Evolutionary conservation across 495 filamentous ascomycete genomes (phyloP).

Genomic region (Thermothielavioides terrestris): DNA sequence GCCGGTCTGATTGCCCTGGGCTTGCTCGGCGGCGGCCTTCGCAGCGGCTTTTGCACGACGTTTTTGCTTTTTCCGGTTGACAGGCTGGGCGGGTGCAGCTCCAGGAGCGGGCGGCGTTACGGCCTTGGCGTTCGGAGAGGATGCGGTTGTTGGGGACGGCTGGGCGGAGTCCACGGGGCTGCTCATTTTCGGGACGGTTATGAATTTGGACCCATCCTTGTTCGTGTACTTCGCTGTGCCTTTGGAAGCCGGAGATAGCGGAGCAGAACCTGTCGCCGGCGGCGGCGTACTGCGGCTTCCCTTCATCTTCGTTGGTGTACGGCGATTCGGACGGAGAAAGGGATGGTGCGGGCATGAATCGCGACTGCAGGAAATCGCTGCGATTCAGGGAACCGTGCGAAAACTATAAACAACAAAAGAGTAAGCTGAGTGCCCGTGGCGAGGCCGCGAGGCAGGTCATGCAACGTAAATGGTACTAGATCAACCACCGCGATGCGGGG

Average conservation of each 20-base stretch:
- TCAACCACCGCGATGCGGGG: neutral
- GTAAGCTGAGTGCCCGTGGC: slow-evolving; percentile 7
- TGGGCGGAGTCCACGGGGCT: slow-evolving; percentile 44
- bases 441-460: neutral
- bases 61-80: slow-evolving; percentile 93
- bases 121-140: slow-evolving; percentile 23
- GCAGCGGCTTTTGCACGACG: slow-evolving; percentile 70
- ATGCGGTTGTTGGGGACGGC: slow-evolving; percentile 36
- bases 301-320: slow-evolving; percentile 40
- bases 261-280: slow-evolving; percentile 24
- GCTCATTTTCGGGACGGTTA: slow-evolving; percentile 53
- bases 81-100: slow-evolving; percentile 35
- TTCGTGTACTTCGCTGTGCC: slow-evolving; percentile 51
- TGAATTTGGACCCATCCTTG: slow-evolving; percentile 61
- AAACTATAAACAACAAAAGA: slow-evolving; percentile 1
- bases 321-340: slow-evolving; percentile 17
- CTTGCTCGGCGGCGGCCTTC: slow-evolving; percentile 45
- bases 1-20: slow-evolving; percentile 19
- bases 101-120: slow-evolving; percentile 20
- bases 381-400: neutral
- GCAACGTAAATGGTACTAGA: neutral
- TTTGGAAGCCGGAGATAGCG: slow-evolving; percentile 35
- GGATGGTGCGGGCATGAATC: slow-evolving; percentile 26
- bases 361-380: slow-evolving; percentile 2
- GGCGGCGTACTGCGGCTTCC: slow-evolving; percentile 40